Base-by-base conservation (phyloP, 2,329 filamentous ascomycete species). In the Biscogniauxia marginata region DNA sequence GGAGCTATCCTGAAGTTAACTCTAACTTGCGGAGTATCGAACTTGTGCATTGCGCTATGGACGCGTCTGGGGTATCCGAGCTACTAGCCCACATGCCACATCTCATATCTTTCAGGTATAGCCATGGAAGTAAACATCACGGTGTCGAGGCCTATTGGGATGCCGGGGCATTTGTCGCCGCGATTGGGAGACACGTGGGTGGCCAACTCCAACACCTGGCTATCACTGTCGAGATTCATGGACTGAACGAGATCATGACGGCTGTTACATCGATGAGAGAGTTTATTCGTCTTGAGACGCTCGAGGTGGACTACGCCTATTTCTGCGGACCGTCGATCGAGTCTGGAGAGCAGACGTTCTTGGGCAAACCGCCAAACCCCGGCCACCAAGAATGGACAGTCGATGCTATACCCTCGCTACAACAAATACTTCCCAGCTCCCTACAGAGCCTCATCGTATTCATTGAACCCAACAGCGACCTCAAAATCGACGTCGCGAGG, bases 41-140 rank as follows among this genome's bases (percentile, higher is more conserved):
- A 25, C 18, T 62, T 5, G 44, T 49, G 7, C 22, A 50, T 8
- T 49, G 50, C 48, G 56, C 53, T 22, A 53, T 61, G 54, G 54
- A 61, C 34, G 49, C 25, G 7, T 23, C 19, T 3, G 19, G 34
- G 21, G 45, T 63, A 43, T 55, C 54, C 13, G 30, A 53, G 21
- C 46, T 64, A 16, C 53, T 64, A 1, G 55, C 56, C 9, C 56
- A 58, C 39, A 62, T 49, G 7, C 62, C 62, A 24, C 43, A 45
- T 20, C 44, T 63, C 11, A 30, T 24, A 13, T 21, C 46, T 4
- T 57, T 64, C 43, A 56, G 46, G 22, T 59, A 59, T 34, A 43
- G 25, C 43, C 55, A 62, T 11, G 49, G 34, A 13, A 19, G 46
- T 4, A 58, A 57, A 19, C 25, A 51, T 21, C 24, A 59, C 20